These are phyloP conservation scores for Malus fusca DNA, from an alignment of 306 rosid species.

Conservation along the genomic window DNA sequence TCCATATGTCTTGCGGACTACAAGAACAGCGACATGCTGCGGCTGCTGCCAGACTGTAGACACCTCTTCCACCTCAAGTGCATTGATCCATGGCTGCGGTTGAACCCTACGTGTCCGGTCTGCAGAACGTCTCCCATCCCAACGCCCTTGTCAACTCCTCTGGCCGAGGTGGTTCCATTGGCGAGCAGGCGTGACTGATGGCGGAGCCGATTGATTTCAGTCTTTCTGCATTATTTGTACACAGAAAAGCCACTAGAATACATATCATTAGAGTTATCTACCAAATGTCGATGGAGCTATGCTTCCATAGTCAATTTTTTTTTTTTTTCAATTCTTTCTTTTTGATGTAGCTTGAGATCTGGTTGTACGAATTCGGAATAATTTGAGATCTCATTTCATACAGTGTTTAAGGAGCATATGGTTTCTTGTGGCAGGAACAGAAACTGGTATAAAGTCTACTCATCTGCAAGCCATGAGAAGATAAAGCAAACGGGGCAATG, in stretches of 20 bases:
- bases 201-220: neutral
- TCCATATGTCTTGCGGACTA: constrained; percentile 83
- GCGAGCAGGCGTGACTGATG: constrained; percentile 49
- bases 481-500: neutral
- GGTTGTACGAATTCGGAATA: neutral
- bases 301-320: neutral
- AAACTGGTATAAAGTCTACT: neutral
- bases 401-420: neutral
- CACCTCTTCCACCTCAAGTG: constrained; percentile 72
- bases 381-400: neutral
- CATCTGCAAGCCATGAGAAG: neutral
- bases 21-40: constrained; percentile 42
- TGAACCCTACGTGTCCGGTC: constrained; percentile 82
- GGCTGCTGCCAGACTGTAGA: constrained; percentile 71
- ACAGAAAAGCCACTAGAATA: neutral
- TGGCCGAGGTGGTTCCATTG: constrained; percentile 83
- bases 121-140: constrained; percentile 89
- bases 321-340: neutral
- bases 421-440: constrained; percentile 2
- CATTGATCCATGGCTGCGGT: constrained; percentile 79
- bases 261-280: neutral
- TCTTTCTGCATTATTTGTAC: neutral
- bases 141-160: constrained; percentile 85
- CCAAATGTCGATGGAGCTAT: constrained; percentile 6
- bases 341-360: constrained; percentile 6